phyloP scores from a whole-genome alignment of 208 protist species.

The Acanthamoeba royreba region DNA sequence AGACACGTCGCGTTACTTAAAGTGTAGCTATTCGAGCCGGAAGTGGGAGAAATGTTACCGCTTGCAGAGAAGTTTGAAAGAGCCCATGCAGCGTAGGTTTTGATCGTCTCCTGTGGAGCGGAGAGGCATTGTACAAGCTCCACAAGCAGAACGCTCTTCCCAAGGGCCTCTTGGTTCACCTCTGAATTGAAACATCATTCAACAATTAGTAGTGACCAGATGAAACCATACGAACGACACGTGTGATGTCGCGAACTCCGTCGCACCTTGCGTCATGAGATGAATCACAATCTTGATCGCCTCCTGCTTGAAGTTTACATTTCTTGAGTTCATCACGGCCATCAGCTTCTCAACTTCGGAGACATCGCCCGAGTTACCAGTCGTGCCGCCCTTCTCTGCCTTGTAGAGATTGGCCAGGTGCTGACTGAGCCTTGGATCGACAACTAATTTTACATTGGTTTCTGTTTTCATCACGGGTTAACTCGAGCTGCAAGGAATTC shows the following conservation, averaged over 20 bases:
- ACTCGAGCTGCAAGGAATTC: too few species aligned
- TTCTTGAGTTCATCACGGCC: conserved; percentile 40
- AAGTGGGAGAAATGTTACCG: background rate
- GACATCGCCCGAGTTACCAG: background rate
- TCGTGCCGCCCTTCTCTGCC: background rate
- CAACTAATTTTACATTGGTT: background rate
- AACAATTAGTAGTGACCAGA: background rate
- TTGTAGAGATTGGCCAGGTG: conserved; percentile 2
- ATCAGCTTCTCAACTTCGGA: conserved; percentile 41
- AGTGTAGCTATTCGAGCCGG: background rate
- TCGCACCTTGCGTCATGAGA: conserved; percentile 26
- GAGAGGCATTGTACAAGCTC: background rate
- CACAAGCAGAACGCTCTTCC: background rate
- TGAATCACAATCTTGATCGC: conserved; percentile 49
- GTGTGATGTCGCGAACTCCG: too few species aligned
- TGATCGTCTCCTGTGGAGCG: background rate
- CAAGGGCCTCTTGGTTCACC: conserved; percentile 20
- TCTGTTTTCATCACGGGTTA: too few species aligned
- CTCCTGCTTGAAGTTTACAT: conserved; percentile 46
- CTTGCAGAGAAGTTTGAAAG: conserved; percentile 44
- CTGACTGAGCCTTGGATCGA: background rate
- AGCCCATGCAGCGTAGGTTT: conserved; percentile 19
- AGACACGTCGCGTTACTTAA: background rate
- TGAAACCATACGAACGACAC: background rate
- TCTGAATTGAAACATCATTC: background rate